These are phyloP conservation scores for Boletellus sp. DNA, from an alignment of 768 basidiomycete genomes.

Conservation along the genomic window DNA sequence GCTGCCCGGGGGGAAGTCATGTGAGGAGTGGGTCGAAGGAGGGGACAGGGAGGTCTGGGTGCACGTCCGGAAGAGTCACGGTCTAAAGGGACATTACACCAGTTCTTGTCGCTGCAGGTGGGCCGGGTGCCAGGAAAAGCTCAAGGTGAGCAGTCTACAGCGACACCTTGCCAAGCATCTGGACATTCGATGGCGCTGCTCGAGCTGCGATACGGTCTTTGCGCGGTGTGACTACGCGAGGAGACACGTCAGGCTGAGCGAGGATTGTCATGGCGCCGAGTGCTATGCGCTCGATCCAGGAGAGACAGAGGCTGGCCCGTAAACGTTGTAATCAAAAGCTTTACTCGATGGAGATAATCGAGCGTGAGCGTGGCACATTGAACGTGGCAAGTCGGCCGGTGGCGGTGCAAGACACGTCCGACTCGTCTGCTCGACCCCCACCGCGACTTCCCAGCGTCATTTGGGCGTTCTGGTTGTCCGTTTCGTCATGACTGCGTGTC, in stretches of 20 bases:
- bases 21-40: constrained; percentile 9
- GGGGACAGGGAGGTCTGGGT: constrained; percentile 8
- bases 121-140: constrained; percentile 8
- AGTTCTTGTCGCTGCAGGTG: constrained; percentile 1
- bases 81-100: constrained; percentile 7
- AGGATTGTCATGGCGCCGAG: constrained; percentile 4
- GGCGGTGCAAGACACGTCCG: background rate
- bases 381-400: background rate
- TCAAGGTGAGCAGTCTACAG: constrained; percentile 11
- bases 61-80: constrained; percentile 10
- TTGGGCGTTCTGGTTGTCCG: background rate
- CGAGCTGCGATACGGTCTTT: constrained; percentile 4
- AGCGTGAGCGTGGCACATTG: no score
- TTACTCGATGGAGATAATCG: background rate
- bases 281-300: background rate
- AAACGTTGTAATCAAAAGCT: no score
- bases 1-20: background rate
- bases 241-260: constrained; percentile 4
- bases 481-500: constrained; percentile 19
- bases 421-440: background rate
- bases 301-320: no score
- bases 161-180: constrained; percentile 9
- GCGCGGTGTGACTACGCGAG: constrained; percentile 8
- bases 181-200: constrained; percentile 12
- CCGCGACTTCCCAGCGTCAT: background rate